phyloP scores from a whole-genome alignment of 495 filamentous ascomycete species.

The Chaetomium tenue region DNA sequence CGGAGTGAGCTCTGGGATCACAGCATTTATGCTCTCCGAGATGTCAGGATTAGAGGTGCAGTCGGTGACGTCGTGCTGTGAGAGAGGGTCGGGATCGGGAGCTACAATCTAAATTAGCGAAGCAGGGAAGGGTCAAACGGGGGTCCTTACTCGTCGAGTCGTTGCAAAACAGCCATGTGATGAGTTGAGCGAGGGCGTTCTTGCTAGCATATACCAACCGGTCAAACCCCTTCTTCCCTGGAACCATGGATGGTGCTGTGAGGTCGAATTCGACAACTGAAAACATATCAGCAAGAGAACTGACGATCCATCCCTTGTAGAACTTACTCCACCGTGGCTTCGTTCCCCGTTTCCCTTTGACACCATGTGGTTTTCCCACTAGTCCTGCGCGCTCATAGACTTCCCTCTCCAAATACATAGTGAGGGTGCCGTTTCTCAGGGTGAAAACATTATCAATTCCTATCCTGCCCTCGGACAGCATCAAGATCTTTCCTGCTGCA shows the following conservation, averaged over 20 bases:
- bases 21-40: slow-evolving; percentile 36
- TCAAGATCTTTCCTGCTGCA: slow-evolving; percentile 71
- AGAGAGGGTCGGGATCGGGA: slow-evolving; percentile 51
- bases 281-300: background rate
- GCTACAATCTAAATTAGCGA: slow-evolving; percentile 33
- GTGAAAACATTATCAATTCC: slow-evolving; percentile 79
- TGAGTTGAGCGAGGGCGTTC: slow-evolving; percentile 68
- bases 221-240: slow-evolving; percentile 89
- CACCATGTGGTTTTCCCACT: slow-evolving; percentile 65
- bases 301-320: background rate
- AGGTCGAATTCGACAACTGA: slow-evolving; percentile 81
- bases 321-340: slow-evolving; percentile 53
- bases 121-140: background rate
- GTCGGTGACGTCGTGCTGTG: slow-evolving; percentile 53
- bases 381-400: slow-evolving; percentile 83
- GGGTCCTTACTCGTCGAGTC: slow-evolving; percentile 38
- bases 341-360: slow-evolving; percentile 53
- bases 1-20: slow-evolving; percentile 52
- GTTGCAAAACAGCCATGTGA: slow-evolving; percentile 83
- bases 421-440: slow-evolving; percentile 68
- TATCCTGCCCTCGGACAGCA: slow-evolving; percentile 82
- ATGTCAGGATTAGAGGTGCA: slow-evolving; percentile 40
- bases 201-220: slow-evolving; percentile 80
- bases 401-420: slow-evolving; percentile 76
- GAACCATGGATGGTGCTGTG: slow-evolving; percentile 74